phyloP scores from a whole-genome alignment of 371 early-diverging fungal genomes.

The Nematocida major region DNA sequence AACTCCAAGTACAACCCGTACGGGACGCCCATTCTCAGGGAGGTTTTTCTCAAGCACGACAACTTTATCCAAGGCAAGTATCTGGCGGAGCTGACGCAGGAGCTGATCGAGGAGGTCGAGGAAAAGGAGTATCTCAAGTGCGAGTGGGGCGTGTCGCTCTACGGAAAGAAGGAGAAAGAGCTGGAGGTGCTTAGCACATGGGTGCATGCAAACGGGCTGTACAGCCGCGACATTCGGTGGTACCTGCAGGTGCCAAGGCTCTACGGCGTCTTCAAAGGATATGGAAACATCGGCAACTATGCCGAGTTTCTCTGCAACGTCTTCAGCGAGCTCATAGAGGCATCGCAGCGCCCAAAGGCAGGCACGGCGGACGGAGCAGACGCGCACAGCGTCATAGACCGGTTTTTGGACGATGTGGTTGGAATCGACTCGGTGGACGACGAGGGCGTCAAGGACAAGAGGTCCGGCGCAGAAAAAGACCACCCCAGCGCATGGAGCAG shows the following conservation, averaged over 20 bases:
- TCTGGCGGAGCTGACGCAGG: conserved; percentile 85
- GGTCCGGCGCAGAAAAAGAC: conserved; percentile 76
- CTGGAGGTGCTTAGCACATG: conserved; percentile 81
- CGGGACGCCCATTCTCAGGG: conserved; percentile 70
- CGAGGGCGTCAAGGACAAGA: conserved; percentile 79
- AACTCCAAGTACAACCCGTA: conserved; percentile 90
- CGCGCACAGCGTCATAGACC: conserved; percentile 76
- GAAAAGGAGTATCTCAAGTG: conserved; percentile 67
- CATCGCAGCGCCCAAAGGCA: background rate
- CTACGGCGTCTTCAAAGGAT: conserved; percentile 77
- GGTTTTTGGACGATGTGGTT: conserved; percentile 82
- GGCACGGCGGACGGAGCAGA: conserved; percentile 67
- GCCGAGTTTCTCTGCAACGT: conserved; percentile 70
- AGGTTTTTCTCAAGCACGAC: conserved; percentile 87
- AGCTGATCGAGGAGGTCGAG: conserved; percentile 83
- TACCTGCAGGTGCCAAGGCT: conserved; percentile 86
- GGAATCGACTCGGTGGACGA: conserved; percentile 95
- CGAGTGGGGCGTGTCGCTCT: conserved; percentile 65
- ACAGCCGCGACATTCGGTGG: conserved; percentile 86
- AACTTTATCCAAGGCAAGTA: conserved; percentile 81
- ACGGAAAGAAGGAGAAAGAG: conserved; percentile 68
- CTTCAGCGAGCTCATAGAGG: conserved; percentile 71
- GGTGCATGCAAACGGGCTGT: conserved; percentile 76
- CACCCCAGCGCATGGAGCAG: conserved; percentile 74
- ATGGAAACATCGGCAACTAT: conserved; percentile 70